phyloP scores from a whole-genome alignment of 495 filamentous ascomycete species.

The Trichoderma erinaceum region DNA sequence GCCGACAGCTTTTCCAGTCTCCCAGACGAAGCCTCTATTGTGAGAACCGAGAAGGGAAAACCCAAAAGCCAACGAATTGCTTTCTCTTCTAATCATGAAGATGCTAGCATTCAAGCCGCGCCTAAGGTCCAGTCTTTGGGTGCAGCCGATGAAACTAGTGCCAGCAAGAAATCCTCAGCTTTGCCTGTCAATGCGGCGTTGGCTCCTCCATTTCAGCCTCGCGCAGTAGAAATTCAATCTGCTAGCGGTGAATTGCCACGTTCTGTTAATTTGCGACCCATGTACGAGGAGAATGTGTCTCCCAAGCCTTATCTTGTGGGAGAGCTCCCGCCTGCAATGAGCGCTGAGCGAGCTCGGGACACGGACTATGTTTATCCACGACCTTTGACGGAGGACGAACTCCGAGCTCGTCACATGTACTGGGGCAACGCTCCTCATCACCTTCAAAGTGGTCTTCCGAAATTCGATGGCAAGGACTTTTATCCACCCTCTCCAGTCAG shows the following conservation, averaged over 20 bases:
- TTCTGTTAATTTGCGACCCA: neutral
- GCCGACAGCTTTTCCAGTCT: conserved; percentile 17
- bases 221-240: conserved; percentile 2
- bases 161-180: conserved; percentile 21
- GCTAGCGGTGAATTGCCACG: neutral
- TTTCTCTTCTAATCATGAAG: neutral
- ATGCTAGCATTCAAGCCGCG: neutral
- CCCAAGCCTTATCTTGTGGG: conserved; percentile 39
- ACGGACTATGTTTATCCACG: conserved; percentile 43
- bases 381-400: conserved; percentile 43
- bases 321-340: conserved; percentile 33
- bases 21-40: neutral
- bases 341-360: conserved; percentile 27
- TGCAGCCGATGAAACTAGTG: conserved; percentile 2
- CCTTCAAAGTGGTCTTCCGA: conserved; percentile 43
- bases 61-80: neutral
- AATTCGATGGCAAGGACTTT: conserved; percentile 53
- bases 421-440: conserved; percentile 42
- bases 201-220: conserved; percentile 29
- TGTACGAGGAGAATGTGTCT: neutral
- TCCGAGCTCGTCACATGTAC: conserved; percentile 42
- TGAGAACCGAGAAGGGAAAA: neutral
- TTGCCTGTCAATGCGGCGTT: conserved; percentile 25
- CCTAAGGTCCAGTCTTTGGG: neutral
- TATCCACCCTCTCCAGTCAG: conserved; percentile 48